Percentiles rank a stretch among this genome's conserved stretches.
Conservation (phyloP, 2,329 filamentous ascomycete species). For the Tolypocladium endophyticum region DNA sequence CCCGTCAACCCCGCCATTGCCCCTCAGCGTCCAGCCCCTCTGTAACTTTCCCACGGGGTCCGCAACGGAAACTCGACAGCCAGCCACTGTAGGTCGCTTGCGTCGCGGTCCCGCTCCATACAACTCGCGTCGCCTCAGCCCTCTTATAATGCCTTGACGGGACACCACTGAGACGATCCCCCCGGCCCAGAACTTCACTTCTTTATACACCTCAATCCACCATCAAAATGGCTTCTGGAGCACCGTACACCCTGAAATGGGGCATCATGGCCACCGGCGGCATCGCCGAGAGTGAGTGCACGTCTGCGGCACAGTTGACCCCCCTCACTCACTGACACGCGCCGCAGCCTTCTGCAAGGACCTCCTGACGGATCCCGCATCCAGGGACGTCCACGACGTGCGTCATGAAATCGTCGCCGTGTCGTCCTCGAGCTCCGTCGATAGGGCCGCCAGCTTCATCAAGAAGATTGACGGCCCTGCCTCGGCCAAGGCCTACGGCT, state of each 20-base stretch:
- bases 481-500: constrained; percentile 63
- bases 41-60: too few species aligned
- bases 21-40: neutral
- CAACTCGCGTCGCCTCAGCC: neutral
- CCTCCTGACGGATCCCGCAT: constrained; percentile 61
- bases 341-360: constrained; percentile 61
- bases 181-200: neutral
- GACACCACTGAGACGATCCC: neutral
- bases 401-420: constrained; percentile 70
- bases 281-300: constrained; percentile 40
- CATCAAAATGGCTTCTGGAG: constrained; percentile 24
- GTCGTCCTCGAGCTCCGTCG: constrained; percentile 64
- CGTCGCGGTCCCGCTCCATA: neutral
- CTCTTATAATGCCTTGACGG: neutral
- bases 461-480: constrained; percentile 57
- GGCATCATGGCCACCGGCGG: constrained; percentile 51
- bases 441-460: constrained; percentile 63
- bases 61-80: too few species aligned
- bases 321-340: neutral
- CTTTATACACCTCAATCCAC: neutral
- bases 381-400: constrained; percentile 60
- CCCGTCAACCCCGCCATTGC: neutral
- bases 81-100: neutral
- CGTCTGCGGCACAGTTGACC: neutral
- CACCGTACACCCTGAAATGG: constrained; percentile 42